phyloP scores from a whole-genome alignment of 1,284 basidiomycete genomes.

The Leccinum angustisporum region DNA sequence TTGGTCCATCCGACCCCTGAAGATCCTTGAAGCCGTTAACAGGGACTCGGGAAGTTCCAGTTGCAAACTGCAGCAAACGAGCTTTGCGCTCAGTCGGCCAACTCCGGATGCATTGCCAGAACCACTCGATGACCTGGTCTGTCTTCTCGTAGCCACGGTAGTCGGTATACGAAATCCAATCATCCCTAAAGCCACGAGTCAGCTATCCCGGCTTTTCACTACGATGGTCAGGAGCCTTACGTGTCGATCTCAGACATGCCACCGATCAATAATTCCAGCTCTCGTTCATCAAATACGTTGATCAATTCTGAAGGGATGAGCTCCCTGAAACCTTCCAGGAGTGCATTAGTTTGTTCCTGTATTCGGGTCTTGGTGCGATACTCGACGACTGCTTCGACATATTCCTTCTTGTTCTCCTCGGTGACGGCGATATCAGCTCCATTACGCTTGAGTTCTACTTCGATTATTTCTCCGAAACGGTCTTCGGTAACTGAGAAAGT shows the following conservation, averaged over 20 bases:
- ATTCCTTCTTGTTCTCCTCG: conserved; percentile 99
- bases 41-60: conserved; percentile 95
- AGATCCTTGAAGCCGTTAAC: conserved; percentile 99
- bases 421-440: conserved; percentile 88
- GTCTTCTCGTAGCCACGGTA: conserved; percentile 83
- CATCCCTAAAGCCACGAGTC: conserved; percentile 51
- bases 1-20: conserved; percentile 95
- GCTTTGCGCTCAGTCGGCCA: conserved; percentile 98
- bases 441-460: conserved; percentile 87
- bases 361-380: conserved; percentile 94
- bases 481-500: conserved; percentile 96
- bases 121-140: conserved; percentile 98
- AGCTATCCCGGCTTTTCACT: not conserved
- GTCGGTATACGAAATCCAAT: conserved; percentile 86
- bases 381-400: conserved; percentile 91
- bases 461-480: conserved; percentile 95
- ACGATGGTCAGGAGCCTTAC: conserved; percentile 44
- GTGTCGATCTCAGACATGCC: conserved; percentile 99
- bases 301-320: conserved; percentile 94
- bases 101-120: conserved; percentile 96
- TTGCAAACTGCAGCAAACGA: conserved; percentile 93
- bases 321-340: conserved; percentile 95
- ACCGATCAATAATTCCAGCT: conserved; percentile 94
- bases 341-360: conserved; percentile 93
- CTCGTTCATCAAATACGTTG: conserved; percentile 97